Percentiles rank a stretch among this genome's conserved stretches.
Evolutionary conservation across 345 rosid species (phyloP).

Genomic region (Eucalyptus virginea): DNA sequence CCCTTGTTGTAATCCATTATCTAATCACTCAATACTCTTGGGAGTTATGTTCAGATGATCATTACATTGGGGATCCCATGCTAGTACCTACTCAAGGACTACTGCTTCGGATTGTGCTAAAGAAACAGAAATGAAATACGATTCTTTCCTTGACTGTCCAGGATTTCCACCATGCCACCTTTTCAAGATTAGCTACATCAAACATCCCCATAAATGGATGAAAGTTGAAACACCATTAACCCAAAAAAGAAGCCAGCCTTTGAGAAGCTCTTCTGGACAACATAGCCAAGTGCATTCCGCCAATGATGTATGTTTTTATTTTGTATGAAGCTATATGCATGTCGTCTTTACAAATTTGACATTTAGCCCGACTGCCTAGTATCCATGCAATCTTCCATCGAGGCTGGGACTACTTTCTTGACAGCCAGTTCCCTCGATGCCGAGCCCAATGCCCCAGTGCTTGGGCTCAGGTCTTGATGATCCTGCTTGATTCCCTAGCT

Average conservation of each 20-base stretch:
- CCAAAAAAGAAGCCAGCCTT: background rate
- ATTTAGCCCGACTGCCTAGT: background rate
- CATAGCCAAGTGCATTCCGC: background rate
- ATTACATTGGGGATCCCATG: conserved; percentile 27
- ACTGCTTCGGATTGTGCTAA: conserved; percentile 14
- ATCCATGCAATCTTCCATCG: background rate
- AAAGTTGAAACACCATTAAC: background rate
- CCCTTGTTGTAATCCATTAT: conserved; percentile 24
- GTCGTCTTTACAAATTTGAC: background rate
- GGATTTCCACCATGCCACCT: background rate
- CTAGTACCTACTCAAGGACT: conserved; percentile 31
- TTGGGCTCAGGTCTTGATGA: too few relatives aligned
- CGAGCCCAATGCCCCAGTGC: rapidly evolving
- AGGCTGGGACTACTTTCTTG: too few relatives aligned
- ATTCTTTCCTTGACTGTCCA: background rate
- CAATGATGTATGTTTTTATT: background rate
- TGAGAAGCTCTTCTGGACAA: background rate
- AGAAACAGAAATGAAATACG: background rate
- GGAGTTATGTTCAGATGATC: conserved; percentile 18
- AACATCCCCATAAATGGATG: background rate
- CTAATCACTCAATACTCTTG: conserved; percentile 35
- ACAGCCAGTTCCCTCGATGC: rapidly evolving
- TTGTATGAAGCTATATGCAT: background rate
- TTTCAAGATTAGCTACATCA: background rate
- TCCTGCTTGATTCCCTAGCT: too few relatives aligned